Conservation (phyloP, 345 rosid genomes). For the Populus nigra region DNA sequence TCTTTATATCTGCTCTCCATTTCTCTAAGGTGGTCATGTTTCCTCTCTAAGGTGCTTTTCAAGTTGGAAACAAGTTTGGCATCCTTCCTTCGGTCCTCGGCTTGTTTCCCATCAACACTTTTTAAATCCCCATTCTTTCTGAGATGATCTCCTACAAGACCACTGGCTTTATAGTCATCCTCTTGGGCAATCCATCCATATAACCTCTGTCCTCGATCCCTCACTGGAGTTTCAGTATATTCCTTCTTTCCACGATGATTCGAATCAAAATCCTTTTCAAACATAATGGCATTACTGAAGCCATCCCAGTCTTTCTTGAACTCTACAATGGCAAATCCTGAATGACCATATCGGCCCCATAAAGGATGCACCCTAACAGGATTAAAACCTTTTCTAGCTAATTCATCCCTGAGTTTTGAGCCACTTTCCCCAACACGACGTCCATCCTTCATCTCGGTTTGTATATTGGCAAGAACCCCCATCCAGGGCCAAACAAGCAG, state of each 20-base stretch:
- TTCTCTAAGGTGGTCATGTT: constrained; percentile 31
- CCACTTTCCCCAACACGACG: constrained; percentile 59
- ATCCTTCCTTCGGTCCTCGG: constrained; percentile 46
- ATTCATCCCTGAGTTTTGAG: constrained; percentile 44
- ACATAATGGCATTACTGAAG: constrained; percentile 49
- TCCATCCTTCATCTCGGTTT: constrained; percentile 37
- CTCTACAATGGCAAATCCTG: constrained; percentile 64
- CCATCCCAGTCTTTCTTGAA: constrained; percentile 62
- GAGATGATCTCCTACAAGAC: constrained; percentile 43
- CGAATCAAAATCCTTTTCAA: constrained; percentile 46
- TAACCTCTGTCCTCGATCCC: constrained; percentile 30
- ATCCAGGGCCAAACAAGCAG: constrained; percentile 62
- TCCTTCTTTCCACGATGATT: constrained; percentile 49
- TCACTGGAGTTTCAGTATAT: constrained; percentile 15
- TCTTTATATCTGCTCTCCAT: constrained; percentile 43
- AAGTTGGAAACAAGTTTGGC: constrained; percentile 39
- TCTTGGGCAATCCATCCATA: constrained; percentile 77
- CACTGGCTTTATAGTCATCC: constrained; percentile 39
- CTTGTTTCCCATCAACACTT: constrained; percentile 41
- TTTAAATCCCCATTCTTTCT: constrained; percentile 57
- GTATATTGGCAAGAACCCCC: constrained; percentile 68
- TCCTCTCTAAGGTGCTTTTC: constrained; percentile 41
- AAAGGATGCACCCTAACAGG: constrained; percentile 17
- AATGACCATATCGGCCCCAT: constrained; percentile 34
- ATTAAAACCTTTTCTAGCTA: constrained; percentile 53